Percentiles rank a stretch among this genome's conserved stretches.
These are phyloP conservation scores for Urtica urens DNA, from an alignment of 306 rosid genomes.

Conservation along the genomic window DNA sequence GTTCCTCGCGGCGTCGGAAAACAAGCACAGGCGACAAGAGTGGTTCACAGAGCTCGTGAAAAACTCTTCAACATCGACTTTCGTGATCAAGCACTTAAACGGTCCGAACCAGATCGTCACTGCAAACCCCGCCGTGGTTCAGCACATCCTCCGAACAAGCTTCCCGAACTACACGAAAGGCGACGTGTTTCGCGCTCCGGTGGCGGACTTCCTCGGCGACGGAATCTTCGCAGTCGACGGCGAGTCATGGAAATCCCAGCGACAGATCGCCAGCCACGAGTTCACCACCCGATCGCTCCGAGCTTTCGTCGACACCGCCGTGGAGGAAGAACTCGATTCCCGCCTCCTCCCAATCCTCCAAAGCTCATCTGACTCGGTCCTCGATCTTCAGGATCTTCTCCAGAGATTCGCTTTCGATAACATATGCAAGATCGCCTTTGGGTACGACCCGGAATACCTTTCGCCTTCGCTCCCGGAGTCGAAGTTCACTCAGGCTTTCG, in stretches of 20 bases:
- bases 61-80: conserved; percentile 39
- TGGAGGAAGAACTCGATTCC: conserved; percentile 37
- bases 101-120: conserved; percentile 35
- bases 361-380: conserved; percentile 4
- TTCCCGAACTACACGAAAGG: conserved; percentile 52
- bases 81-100: conserved; percentile 30
- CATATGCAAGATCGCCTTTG: conserved; percentile 52
- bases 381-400: conserved; percentile 50
- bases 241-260: conserved; percentile 43
- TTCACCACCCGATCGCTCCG: conserved; percentile 22
- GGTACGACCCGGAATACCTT: conserved; percentile 51
- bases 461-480: conserved; percentile 36
- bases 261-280: conserved; percentile 33
- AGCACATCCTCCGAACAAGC: conserved; percentile 51
- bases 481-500: conserved; percentile 42
- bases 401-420: conserved; percentile 68
- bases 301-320: conserved; percentile 44
- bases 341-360: conserved; percentile 45
- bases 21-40: conserved; percentile 29
- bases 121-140: conserved; percentile 48
- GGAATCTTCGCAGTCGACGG: conserved; percentile 58
- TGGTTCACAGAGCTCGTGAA: conserved; percentile 53
- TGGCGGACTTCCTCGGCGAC: conserved; percentile 50
- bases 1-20: conserved; percentile 17
- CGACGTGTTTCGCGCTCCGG: not conserved